Base-by-base conservation (phyloP, 2,329 filamentous ascomycete species). In the Atkinsonella hypoxylon region DNA sequence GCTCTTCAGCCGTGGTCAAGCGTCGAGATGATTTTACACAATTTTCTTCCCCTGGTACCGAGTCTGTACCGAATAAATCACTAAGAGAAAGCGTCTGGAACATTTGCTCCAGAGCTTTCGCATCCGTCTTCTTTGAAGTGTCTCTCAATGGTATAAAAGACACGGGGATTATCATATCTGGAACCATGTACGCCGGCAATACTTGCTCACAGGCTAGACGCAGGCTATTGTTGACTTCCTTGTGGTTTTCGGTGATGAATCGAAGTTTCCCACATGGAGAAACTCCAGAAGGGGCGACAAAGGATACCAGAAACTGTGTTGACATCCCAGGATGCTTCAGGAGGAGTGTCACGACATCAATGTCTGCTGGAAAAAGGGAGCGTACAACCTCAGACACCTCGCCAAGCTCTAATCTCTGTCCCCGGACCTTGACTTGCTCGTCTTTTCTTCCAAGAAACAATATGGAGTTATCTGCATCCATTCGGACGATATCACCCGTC, bases 401-500 rank as follows among this genome's bases (percentile, higher is more conserved):
- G 17, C 40, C 45, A 13, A 54, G 32, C 42, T 54, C 53, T 13
- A 54, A 44, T 13, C 53, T 26, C 45, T 56, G 54, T 5, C 54
- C 54, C 1, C 53, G 51, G 40, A 56, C 50, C 41, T 56, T 56
- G 45, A 49, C 36, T 45, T 56, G 54, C 30, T 56, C 48, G 43
- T 56, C 54, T 15, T 11, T 48, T 4, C 54, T 22, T 15, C 54
- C 54, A 2, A 56, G 51, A 26, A 56, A 56, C 34, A 53, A 46
- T 15, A 55, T 22, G 12, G 53, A 50, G 34, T 51, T 51, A 26
- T 56, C 54, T 26, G 53, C 53, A 49, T 53, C 51, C 53, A 56
- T 56, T 30, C 53, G 45, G 51, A 56, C 53, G 17, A 56, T 53
- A 42, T 56, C 54, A 40, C 54, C 54, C 4, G 54, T 56, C 39